Conservation (phyloP, 2,329 filamentous ascomycete genomes). For the Elsinoe australis region DNA sequence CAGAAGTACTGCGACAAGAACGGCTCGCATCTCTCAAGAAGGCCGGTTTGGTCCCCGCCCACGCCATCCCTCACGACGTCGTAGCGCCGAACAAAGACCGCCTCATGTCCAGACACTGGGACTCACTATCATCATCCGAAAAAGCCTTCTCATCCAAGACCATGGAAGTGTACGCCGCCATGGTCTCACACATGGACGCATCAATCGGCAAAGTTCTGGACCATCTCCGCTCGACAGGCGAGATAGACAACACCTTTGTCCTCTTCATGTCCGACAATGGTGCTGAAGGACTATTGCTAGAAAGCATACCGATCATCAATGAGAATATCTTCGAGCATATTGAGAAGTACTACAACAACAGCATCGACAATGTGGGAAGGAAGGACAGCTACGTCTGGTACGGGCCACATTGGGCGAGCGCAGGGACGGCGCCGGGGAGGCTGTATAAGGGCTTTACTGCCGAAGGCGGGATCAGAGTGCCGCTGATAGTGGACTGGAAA, state of each 20-base stretch:
- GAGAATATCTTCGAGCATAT: constrained; percentile 28
- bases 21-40: constrained; percentile 24
- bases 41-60: constrained; percentile 23
- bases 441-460: constrained; percentile 24
- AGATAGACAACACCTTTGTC: constrained; percentile 34
- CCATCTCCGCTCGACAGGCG: constrained; percentile 27
- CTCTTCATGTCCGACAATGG: constrained; percentile 36
- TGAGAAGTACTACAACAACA: constrained; percentile 34
- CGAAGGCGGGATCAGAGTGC: constrained; percentile 32
- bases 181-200: constrained; percentile 32
- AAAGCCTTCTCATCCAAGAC: constrained; percentile 34
- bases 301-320: constrained; percentile 28
- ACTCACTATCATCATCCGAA: constrained; percentile 28
- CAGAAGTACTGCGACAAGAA: constrained; percentile 23
- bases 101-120: constrained; percentile 21
- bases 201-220: constrained; percentile 31
- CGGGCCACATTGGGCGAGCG: constrained; percentile 29
- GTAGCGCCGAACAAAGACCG: constrained; percentile 22
- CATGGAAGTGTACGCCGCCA: constrained; percentile 34
- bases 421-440: constrained; percentile 23
- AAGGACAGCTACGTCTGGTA: constrained; percentile 34
- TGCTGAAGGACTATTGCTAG: constrained; percentile 31
- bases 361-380: constrained; percentile 32
- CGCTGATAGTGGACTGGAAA: constrained; percentile 32
- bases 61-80: constrained; percentile 24